Evolutionary conservation across 2,329 filamentous ascomycete species (phyloP).

Genomic region (Pyrenochaeta sp.): DNA sequence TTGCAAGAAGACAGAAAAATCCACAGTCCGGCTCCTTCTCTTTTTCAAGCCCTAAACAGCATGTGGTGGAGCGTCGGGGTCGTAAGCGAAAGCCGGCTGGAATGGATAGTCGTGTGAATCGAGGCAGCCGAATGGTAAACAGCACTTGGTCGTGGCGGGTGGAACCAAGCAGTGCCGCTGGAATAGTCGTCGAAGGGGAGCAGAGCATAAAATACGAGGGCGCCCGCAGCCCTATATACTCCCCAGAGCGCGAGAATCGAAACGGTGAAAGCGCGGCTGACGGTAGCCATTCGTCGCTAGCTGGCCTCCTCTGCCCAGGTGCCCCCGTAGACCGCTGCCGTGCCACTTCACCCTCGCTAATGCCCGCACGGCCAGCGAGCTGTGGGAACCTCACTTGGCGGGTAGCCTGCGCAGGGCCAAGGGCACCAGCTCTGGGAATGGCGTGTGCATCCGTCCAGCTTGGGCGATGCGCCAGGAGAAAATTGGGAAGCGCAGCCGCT

Average conservation of each 20-base stretch:
- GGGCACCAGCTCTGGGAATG: slow-evolving; percentile 9
- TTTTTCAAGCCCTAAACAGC: background rate
- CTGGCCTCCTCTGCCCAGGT: slow-evolving; percentile 18
- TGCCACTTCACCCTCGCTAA: slow-evolving; percentile 19
- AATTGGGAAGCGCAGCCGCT: slow-evolving; percentile 4
- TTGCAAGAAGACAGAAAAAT: no score
- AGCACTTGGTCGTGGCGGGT: no score
- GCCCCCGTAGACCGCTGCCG: slow-evolving; percentile 32
- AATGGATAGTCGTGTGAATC: slow-evolving; percentile 19
- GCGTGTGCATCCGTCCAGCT: slow-evolving; percentile 11
- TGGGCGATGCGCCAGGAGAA: background rate
- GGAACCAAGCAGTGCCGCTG: slow-evolving; percentile 10
- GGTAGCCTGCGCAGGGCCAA: slow-evolving; percentile 9
- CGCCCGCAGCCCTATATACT: slow-evolving; percentile 31
- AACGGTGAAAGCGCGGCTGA: slow-evolving; percentile 38
- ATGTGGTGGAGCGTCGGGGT: slow-evolving; percentile 10
- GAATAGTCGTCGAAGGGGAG: slow-evolving; percentile 22
- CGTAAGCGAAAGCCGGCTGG: slow-evolving; percentile 5
- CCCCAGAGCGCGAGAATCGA: slow-evolving; percentile 22
- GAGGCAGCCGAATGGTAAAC: background rate
- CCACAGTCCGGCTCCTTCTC: no score
- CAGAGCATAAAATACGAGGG: slow-evolving; percentile 24
- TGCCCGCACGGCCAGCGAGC: slow-evolving; percentile 9
- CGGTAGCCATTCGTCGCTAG: slow-evolving; percentile 29
- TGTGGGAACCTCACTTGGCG: no score